Evolutionary conservation across 2,329 filamentous ascomycete species (phyloP), one percentile per base, ranked within the genome.

Genomic region (Fusarium sp.): DNA sequence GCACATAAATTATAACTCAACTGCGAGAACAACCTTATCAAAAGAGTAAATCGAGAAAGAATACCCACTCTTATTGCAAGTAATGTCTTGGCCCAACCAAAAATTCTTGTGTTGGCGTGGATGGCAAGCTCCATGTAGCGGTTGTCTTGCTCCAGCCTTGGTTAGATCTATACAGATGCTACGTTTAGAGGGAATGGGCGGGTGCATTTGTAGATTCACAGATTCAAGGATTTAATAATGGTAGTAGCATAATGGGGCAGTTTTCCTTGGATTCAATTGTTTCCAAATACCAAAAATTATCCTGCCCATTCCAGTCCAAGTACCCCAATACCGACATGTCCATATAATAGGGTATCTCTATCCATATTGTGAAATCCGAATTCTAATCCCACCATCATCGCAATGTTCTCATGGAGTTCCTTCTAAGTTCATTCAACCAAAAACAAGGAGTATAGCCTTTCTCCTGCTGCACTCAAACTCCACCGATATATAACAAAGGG

Each of bases 341-440:
- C 48, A 60, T 56, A 55, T 39, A 64, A 47, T 38, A 51, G 58
- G 65, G 65, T 68, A 66, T 68, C 53, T 65, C 44, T 53, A 42
- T 63, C 50, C 31, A 39, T 59, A 26, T 52, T 48, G 34, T 44
- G 38, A 42, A 58, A 31, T 49, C 42, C 48, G 43, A 60, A 48
- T 41, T 66, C 58, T 68, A 65, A 44, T 53, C 39, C 49, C 41
- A 43, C 44, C 49, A 38, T 55, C 61, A 54, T 68, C 45, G 53
- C 52, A 53, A 47, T 46, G 32, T 56, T 46, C 39, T 59, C 35
- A 35, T 65, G 46, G 40, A 53, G 40, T 63, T 44, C 39, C 51
- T 40, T 26, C 34, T 29, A 41, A 61, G 28, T 34, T 24, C 54
- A 57, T 46, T 44, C 25, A 39, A 31, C 47, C 42, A 44, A 40